Percentiles rank a stretch among this genome's conserved stretches.
phyloP scores from a whole-genome alignment of 2,329 filamentous ascomycete species.

The Aureobasidium subglaciale region DNA sequence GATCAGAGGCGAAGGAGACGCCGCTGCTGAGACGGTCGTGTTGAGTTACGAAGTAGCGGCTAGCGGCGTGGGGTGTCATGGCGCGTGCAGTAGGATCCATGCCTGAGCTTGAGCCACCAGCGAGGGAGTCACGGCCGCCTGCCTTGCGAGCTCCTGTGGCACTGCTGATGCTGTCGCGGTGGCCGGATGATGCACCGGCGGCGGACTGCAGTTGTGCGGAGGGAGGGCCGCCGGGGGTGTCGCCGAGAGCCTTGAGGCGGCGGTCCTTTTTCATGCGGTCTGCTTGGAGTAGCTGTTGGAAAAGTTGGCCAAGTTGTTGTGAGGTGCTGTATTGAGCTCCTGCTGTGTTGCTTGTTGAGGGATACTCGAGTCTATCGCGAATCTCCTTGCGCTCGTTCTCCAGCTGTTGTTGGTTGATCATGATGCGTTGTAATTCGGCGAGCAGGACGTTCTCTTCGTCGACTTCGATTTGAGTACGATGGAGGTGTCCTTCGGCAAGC shows the following conservation, averaged over 20 bases:
- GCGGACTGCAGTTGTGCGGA: conserved; percentile 18
- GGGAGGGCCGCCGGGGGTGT: conserved; percentile 18
- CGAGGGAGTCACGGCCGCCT: conserved; percentile 33
- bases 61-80: conserved; percentile 71
- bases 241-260: conserved; percentile 29
- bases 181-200: conserved; percentile 21
- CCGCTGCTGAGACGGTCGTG: conserved; percentile 73
- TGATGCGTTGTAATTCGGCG: conserved; percentile 84
- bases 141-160: conserved; percentile 26
- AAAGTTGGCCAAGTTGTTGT: conserved; percentile 67
- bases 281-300: conserved; percentile 72
- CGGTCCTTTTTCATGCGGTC: conserved; percentile 87
- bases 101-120: conserved; percentile 29
- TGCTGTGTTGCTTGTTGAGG: conserved; percentile 60
- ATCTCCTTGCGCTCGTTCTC: conserved; percentile 83
- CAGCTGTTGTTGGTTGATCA: conserved; percentile 76
- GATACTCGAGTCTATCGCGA: conserved; percentile 80
- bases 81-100: conserved; percentile 36
- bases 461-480: conserved; percentile 76
- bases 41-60: conserved; percentile 69
- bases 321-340: conserved; percentile 66
- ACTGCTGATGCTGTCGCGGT: conserved; percentile 39
- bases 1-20: conserved; percentile 82
- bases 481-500: conserved; percentile 72
- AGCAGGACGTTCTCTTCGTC: conserved; percentile 86